Evolutionary conservation across 2,329 filamentous ascomycete genomes (phyloP), one percentile per base, ranked within the genome.

Genomic region (Geosmithia flava): DNA sequence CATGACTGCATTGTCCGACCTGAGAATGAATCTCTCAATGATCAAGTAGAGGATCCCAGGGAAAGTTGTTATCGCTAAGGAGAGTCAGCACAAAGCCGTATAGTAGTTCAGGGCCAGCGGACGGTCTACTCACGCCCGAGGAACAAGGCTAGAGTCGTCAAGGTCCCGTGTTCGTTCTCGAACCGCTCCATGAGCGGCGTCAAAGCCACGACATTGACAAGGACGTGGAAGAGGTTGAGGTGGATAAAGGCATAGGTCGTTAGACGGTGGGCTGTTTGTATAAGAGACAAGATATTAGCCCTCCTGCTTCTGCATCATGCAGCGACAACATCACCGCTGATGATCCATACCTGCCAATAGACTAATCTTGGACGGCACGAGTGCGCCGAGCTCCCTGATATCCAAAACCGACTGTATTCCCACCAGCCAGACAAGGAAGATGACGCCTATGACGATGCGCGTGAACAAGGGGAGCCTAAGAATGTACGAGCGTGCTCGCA

Each of bases 181-280:
- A 97, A 98, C 52, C 90, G 80, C 66, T 96, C 91, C 63, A 98
- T 69, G 47, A 98, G 71, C n/a, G 93, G 93, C 40, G 83, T 82
- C 53, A 97, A 64, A 20, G 88, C 86, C 53, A 94, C 47, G 20
- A 88, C 63, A 65, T 97, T 95, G 60, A 94, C 69, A 47, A 90
- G 59, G 52, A 83, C 75, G 65, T 97, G 93, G 56, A 95, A 71
- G 62, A 94, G 75, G 57, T 84, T 85, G 43, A 80, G 65, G 62
- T 98, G 93, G 51, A 96, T 81, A 49, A 98, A 71, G 1, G 90
- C 88, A 60, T 88, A 98, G 0, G 91, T 94, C 62, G 95, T 96
- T 37, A 95, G 75, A 52, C 93, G 83, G 66, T 96, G 91, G 70
- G 95, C 90, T 47, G 33, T 3, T 19, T 11, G 23, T 20, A 27